These are phyloP conservation scores for Cladosporium phlei DNA, from an alignment of 2,329 filamentous ascomycete species.

Conservation along the genomic window DNA sequence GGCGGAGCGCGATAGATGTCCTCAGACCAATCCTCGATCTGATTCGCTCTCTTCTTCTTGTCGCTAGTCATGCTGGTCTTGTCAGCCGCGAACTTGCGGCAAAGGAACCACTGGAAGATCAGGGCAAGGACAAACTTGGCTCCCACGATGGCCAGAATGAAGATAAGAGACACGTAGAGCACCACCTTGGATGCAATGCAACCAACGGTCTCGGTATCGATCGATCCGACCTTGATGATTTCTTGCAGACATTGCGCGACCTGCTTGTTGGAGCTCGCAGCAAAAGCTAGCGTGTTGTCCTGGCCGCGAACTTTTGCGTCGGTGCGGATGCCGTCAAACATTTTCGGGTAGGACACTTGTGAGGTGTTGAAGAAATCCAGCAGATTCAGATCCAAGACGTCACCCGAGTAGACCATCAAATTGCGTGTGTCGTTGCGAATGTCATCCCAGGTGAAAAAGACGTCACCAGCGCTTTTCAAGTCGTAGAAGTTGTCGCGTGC, in stretches of 20 bases:
- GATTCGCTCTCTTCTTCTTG: slow-evolving; percentile 76
- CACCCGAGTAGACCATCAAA: slow-evolving; percentile 88
- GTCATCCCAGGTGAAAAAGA: slow-evolving; percentile 95
- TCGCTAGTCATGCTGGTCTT: slow-evolving; percentile 81
- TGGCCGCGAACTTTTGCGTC: slow-evolving; percentile 69
- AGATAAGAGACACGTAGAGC: slow-evolving; percentile 83
- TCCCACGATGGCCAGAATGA: slow-evolving; percentile 84
- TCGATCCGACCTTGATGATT: slow-evolving; percentile 90
- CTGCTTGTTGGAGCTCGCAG: slow-evolving; percentile 63
- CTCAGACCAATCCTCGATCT: slow-evolving; percentile 97
- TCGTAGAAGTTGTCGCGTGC: slow-evolving; percentile 72
- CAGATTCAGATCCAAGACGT: slow-evolving; percentile 84
- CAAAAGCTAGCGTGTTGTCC: slow-evolving; percentile 85
- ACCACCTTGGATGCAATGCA: slow-evolving; percentile 98
- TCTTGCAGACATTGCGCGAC: slow-evolving; percentile 84
- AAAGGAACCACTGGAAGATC: slow-evolving; percentile 94
- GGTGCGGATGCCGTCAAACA: slow-evolving; percentile 75
- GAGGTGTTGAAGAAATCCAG: slow-evolving; percentile 83
- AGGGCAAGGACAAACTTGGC: slow-evolving; percentile 85
- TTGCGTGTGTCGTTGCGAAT: slow-evolving; percentile 85
- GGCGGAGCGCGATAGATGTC: slow-evolving; percentile 92
- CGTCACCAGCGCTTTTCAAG: slow-evolving; percentile 68
- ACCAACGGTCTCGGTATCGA: slow-evolving; percentile 92
- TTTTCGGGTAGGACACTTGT: slow-evolving; percentile 68
- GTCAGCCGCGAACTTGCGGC: slow-evolving; percentile 73